Evolutionary conservation across 768 basidiomycete species (phyloP), one percentile per base, ranked within the genome.

Genomic region (Amanita subjunquillea): DNA sequence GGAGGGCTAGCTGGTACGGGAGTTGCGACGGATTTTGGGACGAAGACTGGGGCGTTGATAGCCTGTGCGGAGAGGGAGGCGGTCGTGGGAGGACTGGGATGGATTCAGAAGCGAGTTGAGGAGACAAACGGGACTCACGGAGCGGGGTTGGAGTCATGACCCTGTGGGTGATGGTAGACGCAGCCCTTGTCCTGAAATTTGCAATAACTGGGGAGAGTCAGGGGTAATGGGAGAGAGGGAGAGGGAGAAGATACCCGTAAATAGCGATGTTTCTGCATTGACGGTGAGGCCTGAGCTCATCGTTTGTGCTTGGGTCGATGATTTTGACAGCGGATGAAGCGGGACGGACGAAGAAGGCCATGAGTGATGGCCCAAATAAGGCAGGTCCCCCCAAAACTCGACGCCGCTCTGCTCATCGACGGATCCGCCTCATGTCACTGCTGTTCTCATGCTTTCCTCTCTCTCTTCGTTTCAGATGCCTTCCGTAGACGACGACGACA

Each of bases 221-320:
- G 25, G 20, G 49, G 12, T 20, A 22, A 36, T 30, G 6, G 20
- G 13, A 40, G 17, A 46, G 0, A 15, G 27, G 29, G 12, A 27
- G 55, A 32, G 17, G 17, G 17, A 8, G 4, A 36, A 57, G 66
- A 57, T 69, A 93, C 91, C 93, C 92, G 63, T 93, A 87, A 57
- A 95, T 93, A 65, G 87, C 72, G 48, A 93, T 82, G 72, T 96
- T 95, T 63, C 88, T 82, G 69, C 92, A 96, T 61, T 92, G 86
- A 50, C 85, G 79, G 65, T 84, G 82, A 12, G 78, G 74, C 34
- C 34, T 34, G 12, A 34, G 34, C 34, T 34, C 34, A 4, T 34
- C 73, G 69, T 88, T 85, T 87, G 49, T 4, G 30, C 5, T 8
- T 12, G 34, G 45, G 43, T 43, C 13, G 73, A 62, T 60, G 56